Evolutionary conservation across 345 rosid genomes (phyloP).

Genomic region (Conringia planisiliqua): DNA sequence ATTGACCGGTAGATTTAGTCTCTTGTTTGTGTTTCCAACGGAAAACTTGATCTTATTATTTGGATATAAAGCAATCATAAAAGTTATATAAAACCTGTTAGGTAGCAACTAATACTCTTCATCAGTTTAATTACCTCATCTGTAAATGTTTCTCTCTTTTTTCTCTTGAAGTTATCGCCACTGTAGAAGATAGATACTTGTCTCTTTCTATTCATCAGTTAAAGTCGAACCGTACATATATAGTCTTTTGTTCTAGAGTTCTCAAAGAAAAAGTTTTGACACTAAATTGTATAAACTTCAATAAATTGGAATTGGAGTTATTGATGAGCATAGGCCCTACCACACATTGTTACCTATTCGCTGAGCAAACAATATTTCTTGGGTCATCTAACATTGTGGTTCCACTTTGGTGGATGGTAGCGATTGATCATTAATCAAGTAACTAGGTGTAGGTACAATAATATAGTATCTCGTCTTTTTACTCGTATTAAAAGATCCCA

Average conservation of each 20-base stretch:
- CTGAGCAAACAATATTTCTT: slow-evolving; percentile 15
- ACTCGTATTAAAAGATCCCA: slow-evolving; percentile 2
- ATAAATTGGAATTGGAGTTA: slow-evolving; percentile 8
- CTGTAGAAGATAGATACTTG: neutral
- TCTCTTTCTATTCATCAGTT: neutral
- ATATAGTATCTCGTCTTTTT: neutral
- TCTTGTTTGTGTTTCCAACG: neutral
- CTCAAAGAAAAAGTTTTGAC: neutral
- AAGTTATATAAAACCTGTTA: slow-evolving; percentile 17
- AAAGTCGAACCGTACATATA: neutral
- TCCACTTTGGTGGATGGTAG: slow-evolving; percentile 15
- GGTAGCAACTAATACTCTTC: slow-evolving; percentile 36
- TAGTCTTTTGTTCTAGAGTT: neutral
- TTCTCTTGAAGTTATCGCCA: neutral
- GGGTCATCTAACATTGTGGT: slow-evolving; percentile 30
- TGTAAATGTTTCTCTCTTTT: neutral
- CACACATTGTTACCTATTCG: slow-evolving; percentile 17
- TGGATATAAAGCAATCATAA: slow-evolving; percentile 8
- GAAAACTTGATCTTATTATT: slow-evolving; percentile 11
- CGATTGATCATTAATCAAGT: slow-evolving; percentile 18
- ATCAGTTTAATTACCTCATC: slow-evolving; percentile 11
- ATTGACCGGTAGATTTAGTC: slow-evolving; percentile 40
- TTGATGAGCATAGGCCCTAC: slow-evolving; percentile 30
- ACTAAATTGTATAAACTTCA: slow-evolving; percentile 17
- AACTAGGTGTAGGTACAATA: slow-evolving; percentile 8